Base-by-base conservation (phyloP, 2,329 filamentous ascomycete species). In the Tolypocladium paradoxum region DNA sequence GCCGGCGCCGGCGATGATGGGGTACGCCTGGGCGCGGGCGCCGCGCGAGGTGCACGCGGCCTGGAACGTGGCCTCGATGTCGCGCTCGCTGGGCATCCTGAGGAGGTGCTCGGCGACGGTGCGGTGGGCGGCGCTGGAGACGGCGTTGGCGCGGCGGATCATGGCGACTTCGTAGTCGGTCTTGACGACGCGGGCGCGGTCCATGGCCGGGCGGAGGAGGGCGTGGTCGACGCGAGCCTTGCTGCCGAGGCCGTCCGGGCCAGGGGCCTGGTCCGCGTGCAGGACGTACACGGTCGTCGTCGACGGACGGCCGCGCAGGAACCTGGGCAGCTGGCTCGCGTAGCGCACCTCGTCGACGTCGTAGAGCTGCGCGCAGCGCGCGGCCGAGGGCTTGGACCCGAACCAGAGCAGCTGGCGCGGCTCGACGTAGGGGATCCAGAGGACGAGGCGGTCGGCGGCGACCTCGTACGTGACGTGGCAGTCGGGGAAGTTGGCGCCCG, bases 1-100 rank as follows among this genome's bases (percentile, higher is more conserved):
- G 1, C 92, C 92, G 1, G 87, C 83, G 2, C 88, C 92, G 47
- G 88, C 89, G 60, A 99, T 96, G n/a, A 90, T 81, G 48, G 85
- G 82, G 66, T 99, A 99, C 0, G 92, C 84, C 72, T 95, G 88
- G 50, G 82, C 75, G 57, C 86, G 87, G 4, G 88, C 86, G 56
- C 87, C 87, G 51, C 79, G 75, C 8, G 84, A 78, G 49, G 88
- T 83, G 66, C 90, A 96, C 24, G 81, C 79, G 35, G 82, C 78
- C 27, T 85, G 73, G 64, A 95, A 95, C 12, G 85, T 73, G 45
- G 87, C 90, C 64, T 96, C 87, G 29, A 96, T 79, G 60, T 96
- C 83, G 36, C 87, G 82, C 73, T 99, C 92, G 60, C 88, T 95
- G 20, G 70, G 76, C 56, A 91, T 81, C 1, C 67, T 65, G 24